Conservation (phyloP, 129 eudicot species). For the Apium graveolens region DNA sequence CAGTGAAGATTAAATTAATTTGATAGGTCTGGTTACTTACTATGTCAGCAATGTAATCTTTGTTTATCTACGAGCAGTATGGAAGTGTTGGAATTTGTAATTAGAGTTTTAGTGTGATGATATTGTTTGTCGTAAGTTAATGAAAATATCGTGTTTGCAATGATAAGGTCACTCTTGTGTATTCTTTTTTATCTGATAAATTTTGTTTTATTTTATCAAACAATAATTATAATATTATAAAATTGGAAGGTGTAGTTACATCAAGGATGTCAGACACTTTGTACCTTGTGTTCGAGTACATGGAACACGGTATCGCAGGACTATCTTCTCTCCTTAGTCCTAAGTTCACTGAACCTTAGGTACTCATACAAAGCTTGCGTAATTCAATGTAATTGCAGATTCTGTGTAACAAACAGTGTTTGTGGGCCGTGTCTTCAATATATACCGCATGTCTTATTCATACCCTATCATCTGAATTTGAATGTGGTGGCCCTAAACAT, state of each 20-base stretch:
- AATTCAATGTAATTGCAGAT: background rate
- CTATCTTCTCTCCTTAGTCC: slow-evolving; percentile 72
- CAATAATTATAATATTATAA: slow-evolving; percentile 79
- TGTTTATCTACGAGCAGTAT: background rate
- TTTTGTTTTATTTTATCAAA: background rate
- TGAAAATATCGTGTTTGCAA: background rate
- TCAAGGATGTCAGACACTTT: slow-evolving; percentile 85
- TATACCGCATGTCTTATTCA: background rate
- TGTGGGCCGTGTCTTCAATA: background rate
- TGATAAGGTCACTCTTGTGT: background rate
- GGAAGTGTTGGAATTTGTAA: background rate
- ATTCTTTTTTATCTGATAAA: background rate
- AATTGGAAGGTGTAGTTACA: slow-evolving; percentile 85
- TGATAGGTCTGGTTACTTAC: too few species aligned
- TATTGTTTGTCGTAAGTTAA: background rate
- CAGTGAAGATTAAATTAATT: too few species aligned
- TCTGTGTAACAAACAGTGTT: background rate
- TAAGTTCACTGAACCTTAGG: slow-evolving; percentile 94
- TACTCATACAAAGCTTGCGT: slow-evolving; percentile 7
- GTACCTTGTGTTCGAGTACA: slow-evolving; percentile 87
- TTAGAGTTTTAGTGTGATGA: background rate
- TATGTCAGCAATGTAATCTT: too few species aligned
- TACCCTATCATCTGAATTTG: background rate
- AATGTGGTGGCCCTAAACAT: background rate
- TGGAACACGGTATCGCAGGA: slow-evolving; percentile 95